phyloP scores from a whole-genome alignment of 352 stramenopile genomes.

The Thalassiosira hispida region DNA sequence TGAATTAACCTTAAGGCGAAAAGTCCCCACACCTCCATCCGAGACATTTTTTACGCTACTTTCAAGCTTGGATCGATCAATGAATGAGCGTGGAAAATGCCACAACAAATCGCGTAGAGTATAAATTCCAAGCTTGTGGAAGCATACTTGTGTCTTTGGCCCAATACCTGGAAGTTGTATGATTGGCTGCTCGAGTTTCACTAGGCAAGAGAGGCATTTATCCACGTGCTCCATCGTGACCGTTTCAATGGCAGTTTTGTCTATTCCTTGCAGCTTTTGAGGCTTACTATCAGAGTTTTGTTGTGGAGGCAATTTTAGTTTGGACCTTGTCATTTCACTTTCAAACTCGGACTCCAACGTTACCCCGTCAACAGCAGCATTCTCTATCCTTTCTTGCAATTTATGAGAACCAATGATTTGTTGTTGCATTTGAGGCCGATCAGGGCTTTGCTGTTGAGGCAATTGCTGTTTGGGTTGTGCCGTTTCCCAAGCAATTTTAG shows the following conservation, averaged over 20 bases:
- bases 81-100: conserved; percentile 41
- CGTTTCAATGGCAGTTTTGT: too few relatives aligned
- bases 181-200: conserved; percentile 36
- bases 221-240: conserved; percentile 33
- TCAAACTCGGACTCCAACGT: too few relatives aligned
- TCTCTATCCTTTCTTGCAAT: conserved; percentile 17
- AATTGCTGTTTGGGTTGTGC: neutral
- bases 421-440: neutral
- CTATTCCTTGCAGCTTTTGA: too few relatives aligned
- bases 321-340: neutral
- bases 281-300: neutral
- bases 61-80: conserved; percentile 35
- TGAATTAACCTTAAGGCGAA: conserved; percentile 11
- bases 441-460: too few relatives aligned
- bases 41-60: conserved; percentile 14
- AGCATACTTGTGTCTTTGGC: conserved; percentile 28
- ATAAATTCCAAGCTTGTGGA: conserved; percentile 39
- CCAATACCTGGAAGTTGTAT: conserved; percentile 32
- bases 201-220: conserved; percentile 18
- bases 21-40: conserved; percentile 40
- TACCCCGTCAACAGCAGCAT: neutral
- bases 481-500: neutral
- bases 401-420: neutral
- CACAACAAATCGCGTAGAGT: conserved; percentile 40
- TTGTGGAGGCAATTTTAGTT: neutral